Percentiles rank a stretch among this genome's conserved stretches.
Conservation (phyloP, 2,329 filamentous ascomycete genomes). For the Fusarium burgessii region DNA sequence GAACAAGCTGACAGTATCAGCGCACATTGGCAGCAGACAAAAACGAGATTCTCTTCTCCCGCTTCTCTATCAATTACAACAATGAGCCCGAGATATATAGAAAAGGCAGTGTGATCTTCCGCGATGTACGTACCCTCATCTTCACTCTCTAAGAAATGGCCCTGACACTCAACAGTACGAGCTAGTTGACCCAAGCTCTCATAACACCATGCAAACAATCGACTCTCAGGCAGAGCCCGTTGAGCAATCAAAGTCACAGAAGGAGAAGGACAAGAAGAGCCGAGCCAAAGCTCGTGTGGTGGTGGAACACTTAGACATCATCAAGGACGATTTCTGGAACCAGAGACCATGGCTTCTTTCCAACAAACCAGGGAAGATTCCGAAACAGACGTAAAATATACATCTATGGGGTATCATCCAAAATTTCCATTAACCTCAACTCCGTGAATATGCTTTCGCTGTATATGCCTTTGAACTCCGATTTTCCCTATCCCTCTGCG, state of each 20-base stretch:
- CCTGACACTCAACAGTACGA: constrained; percentile 69
- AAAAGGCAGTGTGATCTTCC: constrained; percentile 91
- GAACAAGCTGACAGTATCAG: constrained; percentile 56
- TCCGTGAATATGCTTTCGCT: constrained; percentile 43
- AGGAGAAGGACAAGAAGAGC: constrained; percentile 84
- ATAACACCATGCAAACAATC: constrained; percentile 60
- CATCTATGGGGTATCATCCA: constrained; percentile 50
- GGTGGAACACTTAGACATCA: constrained; percentile 90
- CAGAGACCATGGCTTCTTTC: constrained; percentile 85
- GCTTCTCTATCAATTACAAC: constrained; percentile 96
- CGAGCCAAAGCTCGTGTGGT: constrained; percentile 83
- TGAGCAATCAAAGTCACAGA: constrained; percentile 79
- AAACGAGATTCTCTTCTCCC: constrained; percentile 93
- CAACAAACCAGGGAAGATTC: constrained; percentile 77
- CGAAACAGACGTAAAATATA: constrained; percentile 64
- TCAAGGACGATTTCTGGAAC: constrained; percentile 95
- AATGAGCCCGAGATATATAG: constrained; percentile 92
- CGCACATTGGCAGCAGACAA: constrained; percentile 89
- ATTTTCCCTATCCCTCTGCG: constrained; percentile 16
- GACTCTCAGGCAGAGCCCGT: constrained; percentile 65
- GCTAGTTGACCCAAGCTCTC: constrained; percentile 69
- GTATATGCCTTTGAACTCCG: constrained; percentile 26
- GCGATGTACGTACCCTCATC: constrained; percentile 69
- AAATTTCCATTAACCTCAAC: constrained; percentile 43
- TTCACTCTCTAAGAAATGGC: background rate